A percentile compares a stretch with the other conserved stretches of the same genome.
Conservation (phyloP, 2,329 filamentous ascomycete genomes). For the Fonsecaea nubica region DNA sequence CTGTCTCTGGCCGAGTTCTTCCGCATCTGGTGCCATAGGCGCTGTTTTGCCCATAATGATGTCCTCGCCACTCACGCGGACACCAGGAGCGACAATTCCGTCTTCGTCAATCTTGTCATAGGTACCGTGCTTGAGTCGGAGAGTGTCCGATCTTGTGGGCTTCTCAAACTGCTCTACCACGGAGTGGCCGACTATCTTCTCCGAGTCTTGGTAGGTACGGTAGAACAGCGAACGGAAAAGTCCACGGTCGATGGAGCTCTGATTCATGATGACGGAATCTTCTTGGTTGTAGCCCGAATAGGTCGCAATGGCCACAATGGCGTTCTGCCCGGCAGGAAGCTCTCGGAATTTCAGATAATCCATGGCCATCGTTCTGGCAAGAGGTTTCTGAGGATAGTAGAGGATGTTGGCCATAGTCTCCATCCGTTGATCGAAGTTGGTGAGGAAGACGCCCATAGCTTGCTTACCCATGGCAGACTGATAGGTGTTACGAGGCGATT, state of each 20-base stretch:
- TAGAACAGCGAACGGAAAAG: conserved; percentile 98
- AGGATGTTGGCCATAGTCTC: conserved; percentile 99
- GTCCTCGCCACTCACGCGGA: conserved; percentile 94
- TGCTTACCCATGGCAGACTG: conserved; percentile 99
- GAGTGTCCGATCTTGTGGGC: conserved; percentile 83
- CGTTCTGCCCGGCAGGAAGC: conserved; percentile 94
- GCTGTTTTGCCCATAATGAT: conserved; percentile 99
- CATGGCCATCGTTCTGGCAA: conserved; percentile 96
- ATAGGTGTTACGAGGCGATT: conserved; percentile 98
- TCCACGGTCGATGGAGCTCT: conserved; percentile 97
- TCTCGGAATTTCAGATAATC: conserved; percentile 98
- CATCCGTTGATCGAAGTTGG: conserved; percentile 96
- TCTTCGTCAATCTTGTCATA: conserved; percentile 98
- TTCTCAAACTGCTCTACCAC: conserved; percentile 96
- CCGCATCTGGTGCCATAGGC: conserved; percentile 87
- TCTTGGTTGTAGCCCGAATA: conserved; percentile 99
- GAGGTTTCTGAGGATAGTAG: conserved; percentile 97
- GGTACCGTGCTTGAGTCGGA: conserved; percentile 84
- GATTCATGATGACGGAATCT: conserved; percentile 99
- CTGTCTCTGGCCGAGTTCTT: conserved; percentile 91
- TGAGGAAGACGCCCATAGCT: conserved; percentile 98
- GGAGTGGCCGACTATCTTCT: conserved; percentile 94
- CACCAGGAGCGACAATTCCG: conserved; percentile 90
- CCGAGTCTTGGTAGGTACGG: conserved; percentile 94
- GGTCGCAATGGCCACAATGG: conserved; percentile 95